Evolutionary conservation across 768 basidiomycete species (phyloP).

Genomic region (Lactarius sp.): DNA sequence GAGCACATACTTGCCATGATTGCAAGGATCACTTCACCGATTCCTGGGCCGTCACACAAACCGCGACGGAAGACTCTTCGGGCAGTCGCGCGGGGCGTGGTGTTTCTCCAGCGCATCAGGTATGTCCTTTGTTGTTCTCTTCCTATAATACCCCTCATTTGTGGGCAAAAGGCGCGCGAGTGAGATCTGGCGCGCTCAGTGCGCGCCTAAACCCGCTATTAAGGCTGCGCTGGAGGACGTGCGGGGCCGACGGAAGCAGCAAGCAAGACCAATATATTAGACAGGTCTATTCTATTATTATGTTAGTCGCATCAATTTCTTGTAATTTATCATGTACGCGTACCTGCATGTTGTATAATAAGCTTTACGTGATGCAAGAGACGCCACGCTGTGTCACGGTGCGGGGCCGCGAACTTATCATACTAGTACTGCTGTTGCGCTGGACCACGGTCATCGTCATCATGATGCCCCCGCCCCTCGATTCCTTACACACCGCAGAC

Average conservation of each 20-base stretch:
- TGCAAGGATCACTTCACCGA: constrained; percentile 67
- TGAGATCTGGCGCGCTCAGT: constrained; percentile 58
- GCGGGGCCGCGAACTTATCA: no score
- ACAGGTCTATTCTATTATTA: background rate
- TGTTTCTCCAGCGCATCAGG: constrained; percentile 65
- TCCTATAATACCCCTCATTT: constrained; percentile 17
- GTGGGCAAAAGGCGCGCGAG: constrained; percentile 48
- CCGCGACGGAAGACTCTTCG: constrained; percentile 51
- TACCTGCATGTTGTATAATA: constrained; percentile 1
- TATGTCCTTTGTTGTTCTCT: constrained; percentile 34
- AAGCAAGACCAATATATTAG: constrained; percentile 3
- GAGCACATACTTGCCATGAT: constrained; percentile 70
- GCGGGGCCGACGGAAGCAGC: constrained; percentile 34
- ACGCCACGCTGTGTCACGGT: background rate
- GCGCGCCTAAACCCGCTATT: constrained; percentile 55
- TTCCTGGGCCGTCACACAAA: constrained; percentile 35
- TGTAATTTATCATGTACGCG: background rate
- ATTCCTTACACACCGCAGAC: background rate
- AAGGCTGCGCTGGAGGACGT: constrained; percentile 67
- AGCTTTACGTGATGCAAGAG: constrained; percentile 9
- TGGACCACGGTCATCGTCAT: background rate
- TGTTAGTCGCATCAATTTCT: background rate
- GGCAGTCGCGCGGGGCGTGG: constrained; percentile 47
- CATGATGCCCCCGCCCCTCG: constrained; percentile 3
- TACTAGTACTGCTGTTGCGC: background rate